Percentiles rank a stretch among this genome's conserved stretches.
These are phyloP conservation scores for Backusella australiensis DNA, from an alignment of 192 early-diverging fungal species.

Conservation along the genomic window DNA sequence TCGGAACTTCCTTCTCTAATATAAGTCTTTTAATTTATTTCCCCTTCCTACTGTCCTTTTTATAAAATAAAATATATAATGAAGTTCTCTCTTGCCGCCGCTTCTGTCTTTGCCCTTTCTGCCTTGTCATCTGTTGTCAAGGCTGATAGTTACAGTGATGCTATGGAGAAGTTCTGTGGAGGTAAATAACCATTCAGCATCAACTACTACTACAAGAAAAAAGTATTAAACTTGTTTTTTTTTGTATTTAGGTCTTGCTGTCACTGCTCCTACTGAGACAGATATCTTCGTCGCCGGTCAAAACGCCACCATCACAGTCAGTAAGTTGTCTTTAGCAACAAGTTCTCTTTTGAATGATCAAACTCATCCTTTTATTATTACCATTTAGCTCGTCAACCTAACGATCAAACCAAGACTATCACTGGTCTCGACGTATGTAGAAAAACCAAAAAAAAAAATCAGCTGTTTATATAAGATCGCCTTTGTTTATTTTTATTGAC, in stretches of 20 bases:
- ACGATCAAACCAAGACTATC: constrained; percentile 18
- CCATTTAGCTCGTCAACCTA: constrained; percentile 17
- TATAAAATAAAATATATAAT: constrained; percentile 6
- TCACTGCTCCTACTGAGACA: constrained; percentile 9
- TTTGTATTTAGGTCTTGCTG: constrained; percentile 9
- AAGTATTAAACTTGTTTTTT: not conserved
- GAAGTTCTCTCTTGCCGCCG: constrained; percentile 18
- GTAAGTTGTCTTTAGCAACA: constrained; percentile 14
- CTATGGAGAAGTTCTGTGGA: constrained; percentile 18
- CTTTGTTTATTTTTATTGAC: constrained; percentile 8
- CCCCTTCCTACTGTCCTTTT: constrained; percentile 1
- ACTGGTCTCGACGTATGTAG: constrained; percentile 26
- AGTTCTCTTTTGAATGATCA: not conserved
- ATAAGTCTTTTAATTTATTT: not conserved
- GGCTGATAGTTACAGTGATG: constrained; percentile 10
- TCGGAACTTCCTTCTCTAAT: not conserved
- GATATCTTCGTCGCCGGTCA: constrained; percentile 17
- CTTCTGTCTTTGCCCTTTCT: constrained; percentile 12
- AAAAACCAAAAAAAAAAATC: not conserved
- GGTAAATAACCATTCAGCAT: not conserved
- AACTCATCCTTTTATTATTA: not conserved
- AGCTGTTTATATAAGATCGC: not conserved
- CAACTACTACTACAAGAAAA: not conserved
- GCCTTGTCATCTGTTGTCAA: constrained; percentile 8
- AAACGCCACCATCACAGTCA: constrained; percentile 23